phyloP scores from a whole-genome alignment of 805 yeast species.

The Alloascoidea africana region DNA sequence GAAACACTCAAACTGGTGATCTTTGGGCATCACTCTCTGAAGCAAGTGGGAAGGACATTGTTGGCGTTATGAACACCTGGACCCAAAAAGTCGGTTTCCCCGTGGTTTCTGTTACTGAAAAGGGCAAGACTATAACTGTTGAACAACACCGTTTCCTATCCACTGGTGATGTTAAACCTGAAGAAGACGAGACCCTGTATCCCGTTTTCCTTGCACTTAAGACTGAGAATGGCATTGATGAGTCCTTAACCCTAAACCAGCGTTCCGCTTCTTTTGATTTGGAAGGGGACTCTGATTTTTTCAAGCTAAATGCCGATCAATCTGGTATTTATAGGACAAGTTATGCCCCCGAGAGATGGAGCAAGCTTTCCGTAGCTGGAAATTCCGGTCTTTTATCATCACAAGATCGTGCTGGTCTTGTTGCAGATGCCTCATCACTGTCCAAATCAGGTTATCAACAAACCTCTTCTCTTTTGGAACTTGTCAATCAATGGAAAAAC shows the following conservation, averaged over 20 bases:
- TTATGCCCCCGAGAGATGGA: conserved; percentile 34
- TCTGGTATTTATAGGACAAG: conserved; percentile 47
- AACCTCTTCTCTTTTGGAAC: conserved; percentile 31
- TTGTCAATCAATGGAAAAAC: conserved; percentile 33
- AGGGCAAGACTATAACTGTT: conserved; percentile 20
- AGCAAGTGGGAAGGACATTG: conserved; percentile 47
- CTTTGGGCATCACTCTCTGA: conserved; percentile 55
- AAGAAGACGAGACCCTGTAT: conserved; percentile 36
- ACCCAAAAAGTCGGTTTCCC: conserved; percentile 65
- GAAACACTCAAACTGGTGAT: conserved; percentile 62
- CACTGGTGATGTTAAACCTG: conserved; percentile 42
- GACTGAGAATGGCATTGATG: conserved; percentile 44
- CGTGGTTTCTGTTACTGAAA: conserved; percentile 33
- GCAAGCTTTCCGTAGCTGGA: conserved; percentile 37
- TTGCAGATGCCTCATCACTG: conserved; percentile 43
- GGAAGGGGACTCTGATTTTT: conserved; percentile 22
- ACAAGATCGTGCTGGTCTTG: conserved; percentile 50
- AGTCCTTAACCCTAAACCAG: conserved; percentile 35
- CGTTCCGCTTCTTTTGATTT: conserved; percentile 32
- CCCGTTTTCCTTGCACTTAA: conserved; percentile 42
- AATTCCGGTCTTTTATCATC: conserved; percentile 33
- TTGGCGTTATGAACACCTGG: conserved; percentile 52
- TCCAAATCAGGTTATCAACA: conserved; percentile 34
- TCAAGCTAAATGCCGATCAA: conserved; percentile 46
- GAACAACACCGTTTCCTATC: conserved; percentile 47